Evolutionary conservation across 331 rosid genomes (phyloP).

Genomic region (Ulmus americana): DNA sequence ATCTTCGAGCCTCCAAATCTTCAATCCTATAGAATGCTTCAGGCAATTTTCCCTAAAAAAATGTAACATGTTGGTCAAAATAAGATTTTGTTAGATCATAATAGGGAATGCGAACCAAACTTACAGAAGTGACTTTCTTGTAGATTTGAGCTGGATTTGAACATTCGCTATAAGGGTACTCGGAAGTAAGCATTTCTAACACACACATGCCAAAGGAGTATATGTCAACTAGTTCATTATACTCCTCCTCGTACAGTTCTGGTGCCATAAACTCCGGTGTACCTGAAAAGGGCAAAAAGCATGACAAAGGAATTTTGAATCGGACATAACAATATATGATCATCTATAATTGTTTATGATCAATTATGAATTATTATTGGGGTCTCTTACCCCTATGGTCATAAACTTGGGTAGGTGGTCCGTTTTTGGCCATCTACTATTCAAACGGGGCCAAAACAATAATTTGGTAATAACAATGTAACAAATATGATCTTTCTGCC

Average conservation of each 20-base stretch:
- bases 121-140: slow-evolving; percentile 83
- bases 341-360: too few species aligned
- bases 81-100: background rate
- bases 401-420: too few species aligned
- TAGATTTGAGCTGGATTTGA: slow-evolving; percentile 89
- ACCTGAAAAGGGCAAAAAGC: slow-evolving; percentile 28
- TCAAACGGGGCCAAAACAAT: too few species aligned
- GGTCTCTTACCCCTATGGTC: too few species aligned
- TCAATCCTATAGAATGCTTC: slow-evolving; percentile 53
- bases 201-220: slow-evolving; percentile 92
- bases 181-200: slow-evolving; percentile 78
- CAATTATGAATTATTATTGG: too few species aligned
- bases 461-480: too few species aligned
- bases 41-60: slow-evolving; percentile 70
- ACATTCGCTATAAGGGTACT: slow-evolving; percentile 80
- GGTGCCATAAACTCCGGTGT: slow-evolving; percentile 98
- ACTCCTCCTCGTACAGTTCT: slow-evolving; percentile 80
- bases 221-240: slow-evolving; percentile 70
- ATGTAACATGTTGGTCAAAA: background rate
- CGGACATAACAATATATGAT: too few species aligned
- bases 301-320: too few species aligned
- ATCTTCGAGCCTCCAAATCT: slow-evolving; percentile 55
- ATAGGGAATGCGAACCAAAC: slow-evolving; percentile 7
- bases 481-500: too few species aligned
- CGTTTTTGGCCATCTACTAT: too few species aligned